These are phyloP conservation scores for Backusella parvicylindrica DNA, from an alignment of 192 early-diverging fungal genomes.

Conservation along the genomic window DNA sequence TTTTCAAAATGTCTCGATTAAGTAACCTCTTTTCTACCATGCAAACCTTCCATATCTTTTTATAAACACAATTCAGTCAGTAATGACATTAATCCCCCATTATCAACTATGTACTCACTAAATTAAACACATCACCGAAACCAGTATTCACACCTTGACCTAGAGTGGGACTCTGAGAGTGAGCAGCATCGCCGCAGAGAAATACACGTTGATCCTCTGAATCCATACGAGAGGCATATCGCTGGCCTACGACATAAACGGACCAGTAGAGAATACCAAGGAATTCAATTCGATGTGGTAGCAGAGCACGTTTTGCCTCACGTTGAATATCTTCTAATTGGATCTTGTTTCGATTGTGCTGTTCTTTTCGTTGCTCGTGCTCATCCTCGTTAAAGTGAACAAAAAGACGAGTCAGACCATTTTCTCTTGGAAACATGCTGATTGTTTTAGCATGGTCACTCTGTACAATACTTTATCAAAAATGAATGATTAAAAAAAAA, in stretches of 20 bases:
- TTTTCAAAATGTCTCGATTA: background rate
- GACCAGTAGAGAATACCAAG: slow-evolving; percentile 28
- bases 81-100: background rate
- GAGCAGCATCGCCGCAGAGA: slow-evolving; percentile 24
- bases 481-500: background rate
- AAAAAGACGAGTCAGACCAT: slow-evolving; percentile 26
- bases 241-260: slow-evolving; percentile 25
- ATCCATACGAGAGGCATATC: slow-evolving; percentile 12
- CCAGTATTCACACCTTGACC: slow-evolving; percentile 34
- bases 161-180: slow-evolving; percentile 29
- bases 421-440: slow-evolving; percentile 26
- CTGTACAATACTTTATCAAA: slow-evolving; percentile 18
- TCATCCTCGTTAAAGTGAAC: slow-evolving; percentile 31
- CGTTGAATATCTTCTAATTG: slow-evolving; percentile 30
- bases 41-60: slow-evolving; percentile 26
- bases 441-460: slow-evolving; percentile 20
- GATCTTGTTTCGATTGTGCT: slow-evolving; percentile 27
- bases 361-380: slow-evolving; percentile 16
- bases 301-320: slow-evolving; percentile 25
- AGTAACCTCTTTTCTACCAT: slow-evolving; percentile 20
- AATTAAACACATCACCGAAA: slow-evolving; percentile 30
- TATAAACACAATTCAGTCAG: background rate
- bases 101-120: background rate
- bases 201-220: slow-evolving; percentile 10
- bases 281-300: slow-evolving; percentile 27